Evolutionary conservation across 2,329 filamentous ascomycete genomes (phyloP).

Genomic region (Epichloe sibirici): DNA sequence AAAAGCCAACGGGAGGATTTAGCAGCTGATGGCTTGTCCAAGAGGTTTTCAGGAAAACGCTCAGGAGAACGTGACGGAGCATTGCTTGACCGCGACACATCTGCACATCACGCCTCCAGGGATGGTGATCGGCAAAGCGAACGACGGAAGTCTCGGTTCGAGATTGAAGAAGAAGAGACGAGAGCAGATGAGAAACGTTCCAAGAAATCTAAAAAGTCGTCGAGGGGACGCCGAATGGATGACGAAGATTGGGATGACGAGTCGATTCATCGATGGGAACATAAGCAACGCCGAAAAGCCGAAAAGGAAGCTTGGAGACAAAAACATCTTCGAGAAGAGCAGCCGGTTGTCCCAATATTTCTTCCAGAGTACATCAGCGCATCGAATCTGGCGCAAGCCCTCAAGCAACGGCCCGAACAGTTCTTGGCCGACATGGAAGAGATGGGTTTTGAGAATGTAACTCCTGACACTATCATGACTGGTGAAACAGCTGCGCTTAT

Average conservation of each 20-base stretch:
- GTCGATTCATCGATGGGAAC: slow-evolving; percentile 22
- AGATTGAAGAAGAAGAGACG: slow-evolving; percentile 15
- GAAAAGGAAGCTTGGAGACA: slow-evolving; percentile 29
- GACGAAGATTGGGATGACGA: slow-evolving; percentile 29
- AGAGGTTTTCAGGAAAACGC: background rate
- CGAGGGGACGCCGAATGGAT: slow-evolving; percentile 7
- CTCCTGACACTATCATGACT: slow-evolving; percentile 74
- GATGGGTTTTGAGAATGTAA: slow-evolving; percentile 80
- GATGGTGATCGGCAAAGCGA: slow-evolving; percentile 10
- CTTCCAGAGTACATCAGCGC: slow-evolving; percentile 89
- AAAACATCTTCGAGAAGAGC: slow-evolving; percentile 25
- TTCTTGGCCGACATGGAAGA: slow-evolving; percentile 69
- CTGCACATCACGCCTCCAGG: background rate
- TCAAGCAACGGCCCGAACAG: slow-evolving; percentile 56
- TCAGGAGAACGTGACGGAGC: background rate
- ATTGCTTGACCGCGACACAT: background rate
- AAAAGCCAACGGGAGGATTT: background rate
- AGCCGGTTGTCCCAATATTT: slow-evolving; percentile 48
- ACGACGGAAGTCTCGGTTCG: slow-evolving; percentile 20
- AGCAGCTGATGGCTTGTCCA: background rate
- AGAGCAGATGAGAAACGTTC: slow-evolving; percentile 10
- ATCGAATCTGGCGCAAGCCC: slow-evolving; percentile 62
- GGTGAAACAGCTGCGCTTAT: slow-evolving; percentile 84
- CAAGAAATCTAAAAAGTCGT: slow-evolving; percentile 14
- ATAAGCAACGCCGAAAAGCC: slow-evolving; percentile 28